Evolutionary conservation across 1,284 basidiomycete genomes (phyloP), one percentile per base, ranked within the genome.

Genomic region (Puccinia hordei): DNA sequence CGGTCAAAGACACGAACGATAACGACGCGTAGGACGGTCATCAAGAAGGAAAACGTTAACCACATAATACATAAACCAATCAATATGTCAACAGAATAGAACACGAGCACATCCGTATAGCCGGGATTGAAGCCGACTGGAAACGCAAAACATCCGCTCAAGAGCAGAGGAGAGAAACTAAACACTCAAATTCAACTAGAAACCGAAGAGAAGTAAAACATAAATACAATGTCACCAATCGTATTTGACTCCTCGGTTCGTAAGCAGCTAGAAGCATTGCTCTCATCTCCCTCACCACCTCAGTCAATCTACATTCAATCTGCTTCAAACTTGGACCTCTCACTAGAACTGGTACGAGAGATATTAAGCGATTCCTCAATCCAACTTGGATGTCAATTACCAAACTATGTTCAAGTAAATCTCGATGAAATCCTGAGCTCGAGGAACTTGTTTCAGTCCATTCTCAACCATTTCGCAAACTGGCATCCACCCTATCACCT

Each of bases 381-480:
- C 38, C 66, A 38, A 15, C 66, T 68, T 10, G 15, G 41, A 57
- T 33, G 38, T 44, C 19, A 41, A 13, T 46, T 74, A 22, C 75
- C 75, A 10, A 38, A 15, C 19, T 57, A 68, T 30, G 24, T 65
- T 19, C 61, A 68, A 19, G 22, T 77, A 27, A 49, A 77, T 69
- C 61, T 77, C 5, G 33, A 51, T 38, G 75, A 77, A 46, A 57
- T 69, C 15, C 24, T 53, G 46, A 68, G 49, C 33, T 38, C 30
- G 22, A 22, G 51, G 30, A 53, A 51, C n/a, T 46, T 77, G 8
- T 77, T 65, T n/a, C 61, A 77, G 30, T 41, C 61, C 0, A 41
- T 77, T 8, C 51, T 77, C 17, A 68, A 77, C 51, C 61, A 77
- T 53, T 53, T 77, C 35, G 27, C 75, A 27, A 65, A 65, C n/a